Evolutionary conservation across 441 rosid genomes (phyloP), one percentile per base, ranked within the genome.

Genomic region (Arabidopsis lyrata): DNA sequence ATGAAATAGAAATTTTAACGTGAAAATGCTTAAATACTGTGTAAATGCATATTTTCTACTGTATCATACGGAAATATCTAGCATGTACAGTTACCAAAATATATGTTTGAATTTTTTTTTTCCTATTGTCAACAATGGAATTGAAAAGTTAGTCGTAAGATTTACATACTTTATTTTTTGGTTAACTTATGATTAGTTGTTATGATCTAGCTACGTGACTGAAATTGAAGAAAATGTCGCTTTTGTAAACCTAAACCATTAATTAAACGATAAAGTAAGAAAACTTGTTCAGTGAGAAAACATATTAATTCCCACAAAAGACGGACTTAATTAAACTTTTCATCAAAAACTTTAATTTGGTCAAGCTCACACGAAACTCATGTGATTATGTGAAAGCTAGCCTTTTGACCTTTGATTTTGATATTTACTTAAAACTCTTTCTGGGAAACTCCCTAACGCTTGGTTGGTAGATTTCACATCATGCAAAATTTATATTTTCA

Each of bases 381-480:
- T 77, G 77, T 77, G 81, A 60, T 72, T 77, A 56, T 77, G 77
- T 77, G 80, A 60, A 72, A 49, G 24, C 22, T 22, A 22, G 36
- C 76, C 73, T 44, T 45, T 63, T 31, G 31, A 60, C 64, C n/a
- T 66, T 54, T 59, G 77, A 71, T 77, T 41, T 77, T 41, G 80
- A 71, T 72, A 60, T 66, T 20, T 71, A 77, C 77, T 77, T 71
- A 41, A 58, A 77, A 70, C 62, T 49, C 71, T 58, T 52, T 66
- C 73, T 72, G 8, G 50, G 57, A 39, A 63, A 41, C 58, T 1
- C 58, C 72, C 63, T 65, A 60, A 12, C 56, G 64, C 1, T 66
- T 66, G 77, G 81, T 77, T 59, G 81, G 77, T 72, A 34, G 53
- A 72, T 72, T 53, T 77, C 77, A 49, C 81, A 66, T 77, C 81